These are phyloP conservation scores for Simplicillium aogashimaense DNA, from an alignment of 2,329 filamentous ascomycete species.

Conservation along the genomic window DNA sequence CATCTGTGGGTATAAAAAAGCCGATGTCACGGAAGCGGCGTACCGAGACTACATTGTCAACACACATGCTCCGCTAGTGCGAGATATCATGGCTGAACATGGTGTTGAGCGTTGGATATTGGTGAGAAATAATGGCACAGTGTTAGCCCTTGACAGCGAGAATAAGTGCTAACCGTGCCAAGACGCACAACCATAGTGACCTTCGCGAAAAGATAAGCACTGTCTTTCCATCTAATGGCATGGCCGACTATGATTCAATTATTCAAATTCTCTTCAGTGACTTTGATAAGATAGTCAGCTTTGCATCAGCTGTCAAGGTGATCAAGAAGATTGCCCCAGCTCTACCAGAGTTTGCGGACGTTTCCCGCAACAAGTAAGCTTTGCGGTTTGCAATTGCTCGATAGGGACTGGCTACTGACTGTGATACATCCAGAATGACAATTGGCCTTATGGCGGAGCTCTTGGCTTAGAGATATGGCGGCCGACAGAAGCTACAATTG, in stretches of 20 bases:
- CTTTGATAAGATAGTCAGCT: slow-evolving; percentile 33
- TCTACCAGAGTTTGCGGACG: slow-evolving; percentile 40
- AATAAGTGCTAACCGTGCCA: too few species aligned
- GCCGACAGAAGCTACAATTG: too few species aligned
- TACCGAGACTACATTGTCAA: slow-evolving; percentile 34
- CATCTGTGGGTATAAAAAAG: slow-evolving; percentile 35
- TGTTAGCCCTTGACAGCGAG: not conserved
- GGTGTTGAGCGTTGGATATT: slow-evolving; percentile 34
- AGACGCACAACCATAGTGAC: slow-evolving; percentile 30
- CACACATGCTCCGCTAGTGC: slow-evolving; percentile 33
- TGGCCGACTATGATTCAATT: slow-evolving; percentile 38
- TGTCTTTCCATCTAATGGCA: slow-evolving; percentile 34
- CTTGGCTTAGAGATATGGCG: too few species aligned
- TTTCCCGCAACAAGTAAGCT: slow-evolving; percentile 24
- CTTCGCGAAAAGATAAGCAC: slow-evolving; percentile 22
- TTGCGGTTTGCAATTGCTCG: too few species aligned
- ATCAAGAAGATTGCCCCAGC: slow-evolving; percentile 31
- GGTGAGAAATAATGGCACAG: slow-evolving; percentile 17
- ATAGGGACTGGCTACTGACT: too few species aligned
- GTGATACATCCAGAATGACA: too few species aligned
- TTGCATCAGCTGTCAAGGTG: slow-evolving; percentile 39
- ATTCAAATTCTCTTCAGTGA: slow-evolving; percentile 34
- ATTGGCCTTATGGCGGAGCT: too few species aligned
- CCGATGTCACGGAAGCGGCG: slow-evolving; percentile 36
- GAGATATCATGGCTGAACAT: slow-evolving; percentile 38